These are phyloP conservation scores for Endotrypanum monterogeii DNA, from an alignment of 208 protist species.

Conservation along the genomic window DNA sequence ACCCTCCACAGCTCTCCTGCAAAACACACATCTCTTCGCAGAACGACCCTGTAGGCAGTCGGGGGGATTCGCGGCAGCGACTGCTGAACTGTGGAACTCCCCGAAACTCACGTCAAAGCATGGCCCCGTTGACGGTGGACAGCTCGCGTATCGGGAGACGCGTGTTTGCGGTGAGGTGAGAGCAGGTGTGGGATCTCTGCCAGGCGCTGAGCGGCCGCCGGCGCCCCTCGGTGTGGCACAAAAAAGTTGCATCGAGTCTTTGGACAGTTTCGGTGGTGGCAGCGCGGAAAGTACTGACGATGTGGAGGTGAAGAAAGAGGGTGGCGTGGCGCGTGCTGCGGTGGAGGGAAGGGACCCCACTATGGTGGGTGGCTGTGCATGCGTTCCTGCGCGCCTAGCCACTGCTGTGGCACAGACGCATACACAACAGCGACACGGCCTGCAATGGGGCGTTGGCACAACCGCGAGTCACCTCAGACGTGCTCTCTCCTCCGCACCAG, in stretches of 20 bases:
- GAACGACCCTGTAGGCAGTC: not conserved
- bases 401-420: not conserved
- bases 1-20: not conserved
- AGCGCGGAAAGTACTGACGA: not conserved
- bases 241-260: constrained; percentile 14
- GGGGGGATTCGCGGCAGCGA: not conserved
- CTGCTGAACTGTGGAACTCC: not conserved
- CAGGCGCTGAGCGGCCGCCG: not conserved
- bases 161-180: not conserved
- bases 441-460: not conserved
- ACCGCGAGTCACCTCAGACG: not conserved
- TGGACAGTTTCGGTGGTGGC: constrained; percentile 9
- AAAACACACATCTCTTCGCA: not conserved
- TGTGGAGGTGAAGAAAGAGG: not conserved
- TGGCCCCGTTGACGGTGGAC: not conserved
- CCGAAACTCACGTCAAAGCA: not conserved
- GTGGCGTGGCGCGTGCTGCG: not conserved
- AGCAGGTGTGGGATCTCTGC: not conserved
- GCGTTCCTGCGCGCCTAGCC: not conserved
- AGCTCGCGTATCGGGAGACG: not conserved
- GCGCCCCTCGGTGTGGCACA: not conserved
- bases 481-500: not conserved
- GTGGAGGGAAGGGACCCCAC: not conserved
- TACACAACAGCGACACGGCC: not conserved
- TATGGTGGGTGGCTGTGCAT: not conserved